These are phyloP conservation scores for Ophiocordyceps camponoti-leonardi DNA, from an alignment of 2,329 filamentous ascomycete species.

Conservation along the genomic window DNA sequence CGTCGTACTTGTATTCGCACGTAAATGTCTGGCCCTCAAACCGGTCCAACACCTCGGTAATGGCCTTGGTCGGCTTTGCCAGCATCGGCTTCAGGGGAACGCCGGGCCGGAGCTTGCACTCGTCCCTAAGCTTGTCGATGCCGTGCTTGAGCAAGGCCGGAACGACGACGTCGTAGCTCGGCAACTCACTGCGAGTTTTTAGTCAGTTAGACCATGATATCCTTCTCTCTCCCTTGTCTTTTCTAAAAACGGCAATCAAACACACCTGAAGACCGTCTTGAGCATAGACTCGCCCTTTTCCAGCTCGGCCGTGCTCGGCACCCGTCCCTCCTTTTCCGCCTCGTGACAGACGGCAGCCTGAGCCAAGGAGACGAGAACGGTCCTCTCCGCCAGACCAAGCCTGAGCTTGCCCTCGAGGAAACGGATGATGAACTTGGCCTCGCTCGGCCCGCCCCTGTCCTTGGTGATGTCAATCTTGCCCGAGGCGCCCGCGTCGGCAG, in stretches of 20 bases:
- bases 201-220: too few species aligned
- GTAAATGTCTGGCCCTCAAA: slow-evolving; percentile 94
- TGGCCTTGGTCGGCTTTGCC: slow-evolving; percentile 94
- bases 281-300: slow-evolving; percentile 71
- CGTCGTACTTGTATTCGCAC: slow-evolving; percentile 98
- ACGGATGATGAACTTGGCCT: slow-evolving; percentile 84
- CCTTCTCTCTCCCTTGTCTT: neutral
- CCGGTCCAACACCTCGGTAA: slow-evolving; percentile 90
- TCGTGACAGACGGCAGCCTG: slow-evolving; percentile 82
- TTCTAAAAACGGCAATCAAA: neutral
- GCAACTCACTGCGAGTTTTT: slow-evolving; percentile 56
- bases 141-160: slow-evolving; percentile 78
- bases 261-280: slow-evolving; percentile 76
- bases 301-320: slow-evolving; percentile 58
- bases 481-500: slow-evolving; percentile 57
- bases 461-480: slow-evolving; percentile 80
- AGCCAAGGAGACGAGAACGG: slow-evolving; percentile 74
- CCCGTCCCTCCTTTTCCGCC: slow-evolving; percentile 48
- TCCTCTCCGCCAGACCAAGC: slow-evolving; percentile 81
- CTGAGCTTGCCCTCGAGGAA: slow-evolving; percentile 90
- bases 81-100: slow-evolving; percentile 97
- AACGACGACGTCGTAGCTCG: slow-evolving; percentile 88
- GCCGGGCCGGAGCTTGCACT: slow-evolving; percentile 82
- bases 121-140: slow-evolving; percentile 63
- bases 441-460: slow-evolving; percentile 84